Evolutionary conservation across 306 rosid genomes (phyloP).

Genomic region (Clitoria ternatea): DNA sequence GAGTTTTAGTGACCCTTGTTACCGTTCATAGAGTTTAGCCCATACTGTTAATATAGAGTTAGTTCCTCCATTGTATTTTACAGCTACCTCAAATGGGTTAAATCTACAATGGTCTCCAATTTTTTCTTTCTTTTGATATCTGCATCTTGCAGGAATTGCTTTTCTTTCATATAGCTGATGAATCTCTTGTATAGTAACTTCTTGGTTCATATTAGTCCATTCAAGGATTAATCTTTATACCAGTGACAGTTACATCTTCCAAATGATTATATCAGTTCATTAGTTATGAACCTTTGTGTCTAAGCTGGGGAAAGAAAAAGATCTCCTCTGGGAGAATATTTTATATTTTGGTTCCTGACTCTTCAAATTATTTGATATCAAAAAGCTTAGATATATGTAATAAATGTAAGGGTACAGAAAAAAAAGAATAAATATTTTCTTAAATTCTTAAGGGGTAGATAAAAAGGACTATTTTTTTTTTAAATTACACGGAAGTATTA

Average conservation of each 20-base stretch:
- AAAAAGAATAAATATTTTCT: too few relatives aligned
- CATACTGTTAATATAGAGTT: constrained; percentile 47
- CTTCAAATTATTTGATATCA: too few relatives aligned
- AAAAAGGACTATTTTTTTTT: too few relatives aligned
- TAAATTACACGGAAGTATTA: too few relatives aligned
- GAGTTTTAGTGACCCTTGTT: constrained; percentile 35
- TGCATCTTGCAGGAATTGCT: constrained; percentile 39
- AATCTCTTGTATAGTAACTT: constrained; percentile 47
- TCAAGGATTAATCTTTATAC: constrained; percentile 5
- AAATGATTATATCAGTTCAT: not conserved
- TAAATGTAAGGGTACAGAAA: too few relatives aligned
- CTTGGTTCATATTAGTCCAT: constrained; percentile 17
- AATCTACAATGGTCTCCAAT: constrained; percentile 26
- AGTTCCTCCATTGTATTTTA: constrained; percentile 42
- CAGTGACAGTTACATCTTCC: not conserved
- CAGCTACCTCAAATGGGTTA: constrained; percentile 29
- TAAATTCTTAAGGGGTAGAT: too few relatives aligned
- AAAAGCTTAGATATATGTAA: too few relatives aligned
- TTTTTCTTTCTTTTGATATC: constrained; percentile 23
- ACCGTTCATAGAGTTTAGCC: constrained; percentile 39
- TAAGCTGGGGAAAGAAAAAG: not conserved
- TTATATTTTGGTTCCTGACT: too few relatives aligned
- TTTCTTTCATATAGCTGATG: constrained; percentile 9
- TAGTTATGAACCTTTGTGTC: not conserved
- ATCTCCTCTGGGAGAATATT: too few relatives aligned